phyloP scores from a whole-genome alignment of 768 basidiomycete species.

The Tulasnella sp. region DNA sequence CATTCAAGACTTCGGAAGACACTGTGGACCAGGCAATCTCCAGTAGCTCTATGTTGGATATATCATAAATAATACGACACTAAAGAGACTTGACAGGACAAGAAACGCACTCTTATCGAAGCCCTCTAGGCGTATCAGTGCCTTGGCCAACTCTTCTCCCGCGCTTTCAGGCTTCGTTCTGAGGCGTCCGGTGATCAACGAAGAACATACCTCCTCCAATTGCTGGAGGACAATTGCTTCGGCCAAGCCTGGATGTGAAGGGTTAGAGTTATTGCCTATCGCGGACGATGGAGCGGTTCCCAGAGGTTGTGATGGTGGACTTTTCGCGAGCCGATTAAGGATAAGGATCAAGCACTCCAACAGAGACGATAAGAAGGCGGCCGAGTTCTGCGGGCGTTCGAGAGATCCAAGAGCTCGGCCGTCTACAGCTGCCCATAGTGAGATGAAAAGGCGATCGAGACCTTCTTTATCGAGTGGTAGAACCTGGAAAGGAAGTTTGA shows the following conservation, averaged over 20 bases:
- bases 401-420: constrained; percentile 51
- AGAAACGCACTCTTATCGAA: constrained; percentile 24
- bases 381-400: constrained; percentile 32
- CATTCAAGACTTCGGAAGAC: constrained; percentile 43
- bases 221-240: constrained; percentile 30
- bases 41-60: background rate
- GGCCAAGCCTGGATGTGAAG: too few relatives aligned
- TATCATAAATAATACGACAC: too few relatives aligned
- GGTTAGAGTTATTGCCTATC: too few relatives aligned
- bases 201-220: constrained; percentile 39
- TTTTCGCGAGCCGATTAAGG: constrained; percentile 31
- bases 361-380: constrained; percentile 54
- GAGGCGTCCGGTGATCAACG: constrained; percentile 32
- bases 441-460: constrained; percentile 47
- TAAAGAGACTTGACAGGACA: background rate
- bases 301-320: too few relatives aligned
- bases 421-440: constrained; percentile 77
- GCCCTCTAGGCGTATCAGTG: constrained; percentile 25
- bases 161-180: constrained; percentile 37
- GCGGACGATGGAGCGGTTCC: too few relatives aligned
- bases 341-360: constrained; percentile 62
- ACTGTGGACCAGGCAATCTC: constrained; percentile 23
- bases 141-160: constrained; percentile 36
- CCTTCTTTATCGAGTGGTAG: constrained; percentile 26
- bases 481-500: constrained; percentile 20